A percentile compares a stretch with the other conserved stretches of the same genome.
Evolutionary conservation across 345 rosid species (phyloP).

Genomic region (Litchi chinensis): DNA sequence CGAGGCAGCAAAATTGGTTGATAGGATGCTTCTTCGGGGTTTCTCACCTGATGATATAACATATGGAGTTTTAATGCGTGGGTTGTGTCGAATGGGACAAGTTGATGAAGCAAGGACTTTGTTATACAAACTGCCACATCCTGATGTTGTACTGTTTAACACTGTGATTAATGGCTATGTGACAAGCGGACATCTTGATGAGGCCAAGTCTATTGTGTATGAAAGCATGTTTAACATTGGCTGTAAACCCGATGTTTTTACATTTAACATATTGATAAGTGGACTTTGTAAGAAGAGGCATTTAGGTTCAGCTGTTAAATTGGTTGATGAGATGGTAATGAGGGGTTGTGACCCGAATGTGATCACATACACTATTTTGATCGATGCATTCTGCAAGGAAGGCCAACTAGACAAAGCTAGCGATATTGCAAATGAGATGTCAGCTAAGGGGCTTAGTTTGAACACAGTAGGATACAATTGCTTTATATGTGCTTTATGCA

Average conservation of each 20-base stretch:
- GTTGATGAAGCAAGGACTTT: slow-evolving; percentile 78
- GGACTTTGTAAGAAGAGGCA: slow-evolving; percentile 76
- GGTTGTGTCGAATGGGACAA: slow-evolving; percentile 58
- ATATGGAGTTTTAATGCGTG: slow-evolving; percentile 67
- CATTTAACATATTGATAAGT: slow-evolving; percentile 63
- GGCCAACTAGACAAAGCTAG: slow-evolving; percentile 58
- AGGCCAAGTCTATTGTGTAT: slow-evolving; percentile 56
- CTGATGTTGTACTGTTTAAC: slow-evolving; percentile 60
- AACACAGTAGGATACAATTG: slow-evolving; percentile 82
- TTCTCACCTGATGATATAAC: slow-evolving; percentile 65
- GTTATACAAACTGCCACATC: slow-evolving; percentile 44
- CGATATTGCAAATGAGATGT: slow-evolving; percentile 52
- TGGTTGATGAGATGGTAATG: slow-evolving; percentile 49
- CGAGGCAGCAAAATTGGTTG: slow-evolving; percentile 58
- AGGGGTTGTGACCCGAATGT: slow-evolving; percentile 67
- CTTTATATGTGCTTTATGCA: slow-evolving; percentile 64
- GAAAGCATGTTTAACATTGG: slow-evolving; percentile 39
- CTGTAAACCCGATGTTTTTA: slow-evolving; percentile 54
- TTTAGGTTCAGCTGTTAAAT: slow-evolving; percentile 59
- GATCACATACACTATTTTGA: slow-evolving; percentile 60
- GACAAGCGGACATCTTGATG: slow-evolving; percentile 55
- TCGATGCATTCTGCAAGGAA: slow-evolving; percentile 70
- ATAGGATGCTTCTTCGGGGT: slow-evolving; percentile 78
- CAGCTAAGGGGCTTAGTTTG: slow-evolving; percentile 50
- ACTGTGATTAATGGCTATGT: slow-evolving; percentile 76